Evolutionary conservation across 306 rosid species (phyloP).

Genomic region (Prunus campanulata): DNA sequence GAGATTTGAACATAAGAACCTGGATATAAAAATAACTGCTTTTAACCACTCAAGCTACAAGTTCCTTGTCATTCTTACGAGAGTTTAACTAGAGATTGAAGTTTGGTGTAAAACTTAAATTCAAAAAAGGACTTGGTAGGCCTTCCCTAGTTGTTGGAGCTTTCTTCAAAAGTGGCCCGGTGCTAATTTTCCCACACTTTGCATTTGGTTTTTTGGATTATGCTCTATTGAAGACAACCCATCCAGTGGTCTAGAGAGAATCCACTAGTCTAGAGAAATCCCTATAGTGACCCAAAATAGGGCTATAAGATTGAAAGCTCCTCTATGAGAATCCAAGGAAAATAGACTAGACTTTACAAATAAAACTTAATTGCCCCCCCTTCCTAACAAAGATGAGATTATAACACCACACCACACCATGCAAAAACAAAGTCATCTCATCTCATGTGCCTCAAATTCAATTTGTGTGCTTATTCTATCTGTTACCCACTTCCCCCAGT

Average conservation of each 20-base stretch:
- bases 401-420: background rate
- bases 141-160: slow-evolving; percentile 28
- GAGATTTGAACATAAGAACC: too few species aligned
- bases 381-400: slow-evolving; percentile 14
- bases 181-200: background rate
- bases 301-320: slow-evolving; percentile 30
- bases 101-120: background rate
- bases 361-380: background rate
- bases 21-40: too few species aligned
- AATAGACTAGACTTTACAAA: slow-evolving; percentile 19
- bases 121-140: slow-evolving; percentile 5
- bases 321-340: slow-evolving; percentile 53
- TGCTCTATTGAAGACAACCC: background rate
- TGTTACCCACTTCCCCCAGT: background rate
- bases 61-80: too few species aligned
- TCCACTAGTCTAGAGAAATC: slow-evolving; percentile 27
- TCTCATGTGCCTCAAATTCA: background rate
- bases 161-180: slow-evolving; percentile 14
- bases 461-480: background rate
- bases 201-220: background rate
- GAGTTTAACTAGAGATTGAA: too few species aligned
- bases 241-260: slow-evolving; percentile 16
- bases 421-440: background rate
- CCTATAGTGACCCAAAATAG: slow-evolving; percentile 40
- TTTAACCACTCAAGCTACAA: background rate